Conservation (phyloP, 2,329 filamentous ascomycete genomes). For the Samsoniella hepiali region DNA sequence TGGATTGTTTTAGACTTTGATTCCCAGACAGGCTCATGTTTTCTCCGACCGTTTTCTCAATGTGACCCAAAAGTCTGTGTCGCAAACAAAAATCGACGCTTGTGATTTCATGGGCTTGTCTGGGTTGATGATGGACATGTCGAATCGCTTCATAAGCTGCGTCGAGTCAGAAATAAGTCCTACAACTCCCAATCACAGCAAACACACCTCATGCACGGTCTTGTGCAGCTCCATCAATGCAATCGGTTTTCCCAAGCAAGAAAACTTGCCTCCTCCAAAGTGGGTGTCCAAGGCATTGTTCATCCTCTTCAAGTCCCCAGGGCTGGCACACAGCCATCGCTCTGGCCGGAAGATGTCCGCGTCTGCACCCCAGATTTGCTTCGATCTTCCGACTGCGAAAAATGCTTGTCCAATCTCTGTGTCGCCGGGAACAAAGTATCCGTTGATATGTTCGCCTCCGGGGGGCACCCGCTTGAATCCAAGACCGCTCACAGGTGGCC, state of each 20-base stretch:
- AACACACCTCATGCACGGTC: conserved; percentile 43
- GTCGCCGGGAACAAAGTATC: conserved; percentile 49
- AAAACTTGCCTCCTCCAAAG: conserved; percentile 45
- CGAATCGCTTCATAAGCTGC: conserved; percentile 32
- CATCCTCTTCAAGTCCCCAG: conserved; percentile 34
- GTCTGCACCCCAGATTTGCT: conserved; percentile 47
- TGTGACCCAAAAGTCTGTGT: conserved; percentile 35
- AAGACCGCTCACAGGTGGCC: conserved; percentile 50
- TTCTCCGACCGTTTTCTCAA: conserved; percentile 25
- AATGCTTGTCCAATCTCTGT: conserved; percentile 53
- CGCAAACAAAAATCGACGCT: conserved; percentile 35
- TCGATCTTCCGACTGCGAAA: conserved; percentile 51
- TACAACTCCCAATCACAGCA: background rate
- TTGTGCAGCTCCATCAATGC: conserved; percentile 50
- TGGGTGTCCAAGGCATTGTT: conserved; percentile 38
- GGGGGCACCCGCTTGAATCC: conserved; percentile 53
- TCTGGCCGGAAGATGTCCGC: conserved; percentile 52
- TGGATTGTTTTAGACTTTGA: background rate
- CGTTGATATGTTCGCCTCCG: conserved; percentile 50
- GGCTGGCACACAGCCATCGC: conserved; percentile 46
- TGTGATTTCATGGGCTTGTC: conserved; percentile 33
- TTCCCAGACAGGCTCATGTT: no score
- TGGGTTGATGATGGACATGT: conserved; percentile 34
- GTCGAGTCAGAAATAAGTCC: background rate
- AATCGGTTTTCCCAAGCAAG: conserved; percentile 46